Conservation (phyloP, 768 basidiomycete species). For the Lactifluus volemus region DNA sequence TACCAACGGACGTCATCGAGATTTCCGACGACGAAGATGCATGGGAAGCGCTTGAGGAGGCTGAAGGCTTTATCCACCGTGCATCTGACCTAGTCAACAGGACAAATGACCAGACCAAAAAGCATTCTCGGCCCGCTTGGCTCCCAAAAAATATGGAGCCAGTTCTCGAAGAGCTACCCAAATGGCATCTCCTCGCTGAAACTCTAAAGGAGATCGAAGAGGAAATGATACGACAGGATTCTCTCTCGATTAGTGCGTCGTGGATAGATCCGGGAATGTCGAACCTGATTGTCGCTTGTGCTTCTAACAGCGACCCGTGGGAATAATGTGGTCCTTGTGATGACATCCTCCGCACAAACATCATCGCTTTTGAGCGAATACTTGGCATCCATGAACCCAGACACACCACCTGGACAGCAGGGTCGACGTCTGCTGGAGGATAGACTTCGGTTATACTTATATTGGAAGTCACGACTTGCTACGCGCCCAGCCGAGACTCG, state of each 20-base stretch:
- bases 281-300: neutral
- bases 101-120: constrained; percentile 13
- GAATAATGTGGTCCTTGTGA: constrained; percentile 73
- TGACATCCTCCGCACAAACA: constrained; percentile 76
- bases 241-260: constrained; percentile 23
- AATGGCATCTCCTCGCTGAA: constrained; percentile 84
- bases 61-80: constrained; percentile 32
- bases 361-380: constrained; percentile 73
- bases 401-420: constrained; percentile 48
- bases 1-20: constrained; percentile 29
- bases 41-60: constrained; percentile 64
- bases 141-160: constrained; percentile 74
- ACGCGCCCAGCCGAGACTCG: constrained; percentile 32
- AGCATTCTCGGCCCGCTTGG: constrained; percentile 42
- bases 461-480: constrained; percentile 60
- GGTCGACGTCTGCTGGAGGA: constrained; percentile 75
- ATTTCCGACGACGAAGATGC: constrained; percentile 57
- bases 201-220: constrained; percentile 86
- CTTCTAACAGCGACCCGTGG: constrained; percentile 34
- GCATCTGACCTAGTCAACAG: constrained; percentile 8
- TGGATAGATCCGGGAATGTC: neutral
- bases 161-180: constrained; percentile 88
- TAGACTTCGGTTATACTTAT: constrained; percentile 63
- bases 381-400: constrained; percentile 53
- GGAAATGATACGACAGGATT: constrained; percentile 62